These are phyloP conservation scores for Crucibulum laeve DNA, from an alignment of 768 basidiomycete species.

Conservation along the genomic window DNA sequence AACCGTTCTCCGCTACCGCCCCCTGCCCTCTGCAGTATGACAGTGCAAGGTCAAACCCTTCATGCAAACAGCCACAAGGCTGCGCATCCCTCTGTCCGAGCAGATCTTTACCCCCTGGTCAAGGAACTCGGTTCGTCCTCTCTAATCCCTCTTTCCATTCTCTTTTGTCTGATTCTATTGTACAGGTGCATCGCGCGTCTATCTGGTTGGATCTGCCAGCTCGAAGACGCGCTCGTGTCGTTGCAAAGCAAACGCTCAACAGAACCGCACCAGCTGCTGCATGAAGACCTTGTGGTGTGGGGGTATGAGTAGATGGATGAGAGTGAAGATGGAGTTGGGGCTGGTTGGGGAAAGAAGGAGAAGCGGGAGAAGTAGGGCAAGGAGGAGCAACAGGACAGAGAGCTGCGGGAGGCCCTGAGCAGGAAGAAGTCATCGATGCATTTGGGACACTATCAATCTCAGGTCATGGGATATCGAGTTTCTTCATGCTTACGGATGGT, in stretches of 20 bases:
- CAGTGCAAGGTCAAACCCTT: too few species aligned
- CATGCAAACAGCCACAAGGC: slow-evolving; percentile 67
- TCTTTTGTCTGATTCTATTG: slow-evolving; percentile 14
- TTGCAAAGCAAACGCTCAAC: slow-evolving; percentile 47
- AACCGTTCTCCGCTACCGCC: too few species aligned
- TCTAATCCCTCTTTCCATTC: not conserved
- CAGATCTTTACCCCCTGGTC: slow-evolving; percentile 63
- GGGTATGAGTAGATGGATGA: slow-evolving; percentile 20
- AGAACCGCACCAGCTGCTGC: slow-evolving; percentile 58
- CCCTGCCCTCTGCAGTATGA: too few species aligned
- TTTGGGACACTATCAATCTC: slow-evolving; percentile 60
- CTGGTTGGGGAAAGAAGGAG: slow-evolving; percentile 3
- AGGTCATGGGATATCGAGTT: slow-evolving; percentile 55
- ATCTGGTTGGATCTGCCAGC: slow-evolving; percentile 47
- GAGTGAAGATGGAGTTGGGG: slow-evolving; percentile 8
- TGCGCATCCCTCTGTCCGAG: slow-evolving; percentile 72
- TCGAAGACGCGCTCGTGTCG: slow-evolving; percentile 55
- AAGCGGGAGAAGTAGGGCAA: not conserved
- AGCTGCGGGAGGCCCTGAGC: too few species aligned
- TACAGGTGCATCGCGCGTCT: slow-evolving; percentile 52
- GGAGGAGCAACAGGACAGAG: slow-evolving; percentile 7
- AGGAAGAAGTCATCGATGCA: slow-evolving; percentile 49
- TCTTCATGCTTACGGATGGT: slow-evolving; percentile 66
- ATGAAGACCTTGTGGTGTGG: slow-evolving; percentile 42
- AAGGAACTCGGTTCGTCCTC: slow-evolving; percentile 57